Conservation (phyloP, 1,284 basidiomycete species). For the Apiotrichum brassicae region DNA sequence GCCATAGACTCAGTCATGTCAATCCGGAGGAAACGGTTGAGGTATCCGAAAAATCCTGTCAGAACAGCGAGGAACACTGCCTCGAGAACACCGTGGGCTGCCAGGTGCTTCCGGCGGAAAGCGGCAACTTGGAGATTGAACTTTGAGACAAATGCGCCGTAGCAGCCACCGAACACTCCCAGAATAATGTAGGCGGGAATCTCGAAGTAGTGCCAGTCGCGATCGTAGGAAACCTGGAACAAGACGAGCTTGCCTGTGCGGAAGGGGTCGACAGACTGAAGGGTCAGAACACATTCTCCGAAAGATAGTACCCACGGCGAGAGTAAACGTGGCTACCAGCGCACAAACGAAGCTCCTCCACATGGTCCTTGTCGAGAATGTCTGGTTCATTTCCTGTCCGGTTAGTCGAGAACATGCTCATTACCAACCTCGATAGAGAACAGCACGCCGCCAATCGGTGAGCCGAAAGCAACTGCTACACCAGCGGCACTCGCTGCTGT, state of each 20-base stretch:
- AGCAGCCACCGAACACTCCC: conserved; percentile 93
- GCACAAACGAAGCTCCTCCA: conserved; percentile 98
- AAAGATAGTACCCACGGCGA: conserved; percentile 64
- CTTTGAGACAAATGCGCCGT: conserved; percentile 94
- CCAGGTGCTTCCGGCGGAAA: conserved; percentile 84
- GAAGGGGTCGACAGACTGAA: conserved; percentile 93
- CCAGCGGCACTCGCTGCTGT: conserved; percentile 95
- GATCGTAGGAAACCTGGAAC: conserved; percentile 95
- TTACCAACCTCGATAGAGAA: conserved; percentile 60
- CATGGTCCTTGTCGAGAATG: conserved; percentile 95
- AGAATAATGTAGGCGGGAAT: conserved; percentile 91
- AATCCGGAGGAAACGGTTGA: conserved; percentile 88
- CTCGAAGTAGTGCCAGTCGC: conserved; percentile 99
- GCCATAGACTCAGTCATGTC: conserved; percentile 98
- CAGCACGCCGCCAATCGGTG: conserved; percentile 93
- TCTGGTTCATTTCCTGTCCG: conserved; percentile 91
- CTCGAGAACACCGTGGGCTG: conserved; percentile 77
- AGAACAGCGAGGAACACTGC: conserved; percentile 78
- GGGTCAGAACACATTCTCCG: not conserved
- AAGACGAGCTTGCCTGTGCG: conserved; percentile 95
- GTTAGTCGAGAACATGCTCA: not conserved
- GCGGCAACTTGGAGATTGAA: conserved; percentile 93
- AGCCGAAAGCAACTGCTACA: conserved; percentile 94
- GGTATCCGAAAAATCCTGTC: conserved; percentile 88
- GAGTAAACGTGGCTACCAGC: conserved; percentile 87